A percentile compares a stretch with the other conserved stretches of the same genome.
Evolutionary conservation across 345 rosid genomes (phyloP).

Genomic region (Linum usitatissimum): DNA sequence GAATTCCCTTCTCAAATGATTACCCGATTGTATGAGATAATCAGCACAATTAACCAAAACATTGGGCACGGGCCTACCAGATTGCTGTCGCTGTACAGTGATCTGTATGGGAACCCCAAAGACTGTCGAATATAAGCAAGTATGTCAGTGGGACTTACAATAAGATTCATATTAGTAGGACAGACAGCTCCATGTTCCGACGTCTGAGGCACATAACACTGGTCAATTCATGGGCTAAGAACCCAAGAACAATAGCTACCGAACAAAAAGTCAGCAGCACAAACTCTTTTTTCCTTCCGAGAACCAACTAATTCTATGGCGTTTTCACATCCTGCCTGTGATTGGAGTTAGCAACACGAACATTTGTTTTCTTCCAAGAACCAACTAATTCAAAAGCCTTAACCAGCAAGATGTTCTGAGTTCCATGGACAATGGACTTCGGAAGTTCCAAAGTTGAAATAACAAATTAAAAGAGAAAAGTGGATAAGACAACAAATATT

Average conservation of each 20-base stretch:
- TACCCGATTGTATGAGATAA: conserved; percentile 76
- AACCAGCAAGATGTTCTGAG: no score
- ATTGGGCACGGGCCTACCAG: conserved; percentile 53
- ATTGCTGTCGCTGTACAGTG: conserved; percentile 63
- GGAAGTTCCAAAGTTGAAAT: no score
- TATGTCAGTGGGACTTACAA: background rate
- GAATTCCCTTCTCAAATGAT: conserved; percentile 6
- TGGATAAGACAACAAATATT: no score
- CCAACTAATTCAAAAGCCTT: no score
- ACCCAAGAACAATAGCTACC: conserved; percentile 5
- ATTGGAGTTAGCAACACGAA: no score
- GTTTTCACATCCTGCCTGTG: no score
- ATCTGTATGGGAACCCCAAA: conserved; percentile 85
- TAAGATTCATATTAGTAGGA: background rate
- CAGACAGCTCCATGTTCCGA: background rate
- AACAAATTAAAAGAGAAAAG: no score
- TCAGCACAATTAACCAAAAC: conserved; percentile 70
- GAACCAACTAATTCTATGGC: no score
- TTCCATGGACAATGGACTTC: no score
- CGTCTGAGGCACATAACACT: background rate
- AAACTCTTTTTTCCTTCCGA: no score
- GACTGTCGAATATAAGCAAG: conserved; percentile 24
- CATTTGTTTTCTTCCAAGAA: no score
- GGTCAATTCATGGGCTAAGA: background rate
- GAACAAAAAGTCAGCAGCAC: background rate